Conservation (phyloP, 108 stramenopile genomes). For the Pseudonitzschia multistriata region DNA sequence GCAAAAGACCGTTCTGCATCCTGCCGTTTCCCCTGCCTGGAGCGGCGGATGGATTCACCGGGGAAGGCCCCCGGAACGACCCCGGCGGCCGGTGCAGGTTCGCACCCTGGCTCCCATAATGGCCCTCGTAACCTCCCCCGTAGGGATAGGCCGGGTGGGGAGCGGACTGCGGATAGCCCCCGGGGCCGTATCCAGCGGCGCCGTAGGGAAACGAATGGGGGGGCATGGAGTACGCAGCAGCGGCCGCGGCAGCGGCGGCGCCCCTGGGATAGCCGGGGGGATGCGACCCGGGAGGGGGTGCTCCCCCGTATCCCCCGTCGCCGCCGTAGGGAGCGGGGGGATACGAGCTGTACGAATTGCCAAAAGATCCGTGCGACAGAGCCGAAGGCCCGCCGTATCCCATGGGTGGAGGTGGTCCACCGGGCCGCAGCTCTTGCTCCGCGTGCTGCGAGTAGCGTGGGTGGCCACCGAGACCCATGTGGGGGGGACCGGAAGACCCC, state of each 20-base stretch:
- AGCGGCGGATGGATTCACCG: neutral
- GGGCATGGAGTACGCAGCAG: neutral
- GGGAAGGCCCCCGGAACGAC: neutral
- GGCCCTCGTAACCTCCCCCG: neutral
- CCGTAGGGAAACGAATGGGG: neutral
- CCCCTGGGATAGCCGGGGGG: neutral
- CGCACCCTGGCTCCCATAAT: neutral
- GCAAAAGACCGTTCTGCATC: neutral
- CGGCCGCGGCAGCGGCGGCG: neutral
- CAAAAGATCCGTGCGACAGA: neutral
- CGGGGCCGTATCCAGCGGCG: neutral
- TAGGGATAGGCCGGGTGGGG: neutral
- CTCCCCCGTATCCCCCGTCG: neutral
- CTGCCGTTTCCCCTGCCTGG: neutral
- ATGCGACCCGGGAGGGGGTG: neutral
- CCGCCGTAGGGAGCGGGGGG: neutral
- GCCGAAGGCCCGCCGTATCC: neutral
- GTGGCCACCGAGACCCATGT: neutral
- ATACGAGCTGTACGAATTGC: neutral
- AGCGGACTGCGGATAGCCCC: neutral
- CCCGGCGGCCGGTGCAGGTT: neutral
- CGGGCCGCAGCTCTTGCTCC: neutral
- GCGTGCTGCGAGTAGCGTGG: slow-evolving; percentile 2
- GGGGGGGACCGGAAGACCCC: neutral
- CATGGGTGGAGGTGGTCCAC: neutral